These are phyloP conservation scores for Fusarium longipes DNA, from an alignment of 2,329 filamentous ascomycete species.

Conservation along the genomic window DNA sequence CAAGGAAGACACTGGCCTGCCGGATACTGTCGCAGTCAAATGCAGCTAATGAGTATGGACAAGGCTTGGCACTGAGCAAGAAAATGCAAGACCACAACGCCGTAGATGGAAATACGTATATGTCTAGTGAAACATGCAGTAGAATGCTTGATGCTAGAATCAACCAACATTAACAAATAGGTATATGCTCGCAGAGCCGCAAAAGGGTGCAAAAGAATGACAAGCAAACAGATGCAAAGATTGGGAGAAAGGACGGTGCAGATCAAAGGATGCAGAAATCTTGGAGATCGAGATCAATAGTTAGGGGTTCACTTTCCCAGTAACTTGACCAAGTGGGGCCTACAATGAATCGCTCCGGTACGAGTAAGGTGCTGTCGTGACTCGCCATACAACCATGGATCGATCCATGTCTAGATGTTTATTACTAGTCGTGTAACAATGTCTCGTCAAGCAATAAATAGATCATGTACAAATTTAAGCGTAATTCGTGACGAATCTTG, in stretches of 20 bases:
- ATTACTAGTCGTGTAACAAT: not conserved
- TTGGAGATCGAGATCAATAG: slow-evolving; percentile 24
- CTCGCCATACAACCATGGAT: not conserved
- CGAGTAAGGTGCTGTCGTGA: not conserved
- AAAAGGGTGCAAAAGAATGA: slow-evolving; percentile 6
- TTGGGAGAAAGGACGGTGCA: slow-evolving; percentile 6
- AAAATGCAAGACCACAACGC: not conserved
- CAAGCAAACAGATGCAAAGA: slow-evolving; percentile 13
- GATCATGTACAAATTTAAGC: not conserved
- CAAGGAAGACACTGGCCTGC: not conserved
- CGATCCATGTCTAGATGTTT: too few relatives aligned
- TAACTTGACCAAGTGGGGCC: slow-evolving; percentile 4
- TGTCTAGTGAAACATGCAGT: not conserved
- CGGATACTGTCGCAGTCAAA: slow-evolving; percentile 1
- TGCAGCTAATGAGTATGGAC: slow-evolving; percentile 12
- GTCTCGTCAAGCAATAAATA: too few relatives aligned
- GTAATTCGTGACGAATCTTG: not conserved
- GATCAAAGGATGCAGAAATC: slow-evolving; percentile 32
- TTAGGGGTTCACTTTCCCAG: slow-evolving; percentile 17
- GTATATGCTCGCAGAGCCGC: slow-evolving; percentile 14
- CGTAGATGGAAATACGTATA: not conserved
- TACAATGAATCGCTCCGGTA: not conserved
- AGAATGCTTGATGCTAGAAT: not conserved
- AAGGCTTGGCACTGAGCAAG: slow-evolving; percentile 2
- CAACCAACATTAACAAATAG: not conserved